Base-by-base conservation (phyloP, 768 basidiomycete genomes). In the Psilocybe cubensis region DNA sequence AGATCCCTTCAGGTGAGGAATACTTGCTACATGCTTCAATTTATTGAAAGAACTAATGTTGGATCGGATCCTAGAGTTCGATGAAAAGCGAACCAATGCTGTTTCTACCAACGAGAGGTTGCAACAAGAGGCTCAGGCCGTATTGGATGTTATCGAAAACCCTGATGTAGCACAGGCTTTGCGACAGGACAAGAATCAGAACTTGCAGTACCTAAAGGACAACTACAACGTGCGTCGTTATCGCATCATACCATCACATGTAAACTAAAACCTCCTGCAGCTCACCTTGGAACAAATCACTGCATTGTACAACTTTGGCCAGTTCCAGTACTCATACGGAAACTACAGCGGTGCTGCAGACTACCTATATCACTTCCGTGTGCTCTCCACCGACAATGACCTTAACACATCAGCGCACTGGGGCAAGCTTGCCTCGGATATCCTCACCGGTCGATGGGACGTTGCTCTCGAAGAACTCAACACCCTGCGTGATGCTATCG, bases 271-370 rank as follows among this genome's bases (percentile, higher is more conserved):
- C 17, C 35, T 21, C n/a, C 2, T 17, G 0, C 72, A 98, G 96
- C 86, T 99, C 56, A 94, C 91, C 14, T 79, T 95, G 58, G 95
- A 96, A 57, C 93, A 97, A 85, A 97, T 98, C 70, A 92, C 88
- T 41, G 92, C 92, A 1, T 79, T 99, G 8, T 98, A 99, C 80
- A 94, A 95, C 76, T 98, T 96, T 75, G 97, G 97, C 52, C 91
- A 98, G 70, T 98, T 96, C 79, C 96, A 97, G 76, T 99, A 94
- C 76, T 92, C 96, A n/a, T 93, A 93, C 72, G 97, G 97, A 42
- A 94, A 94, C 74, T 99, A 99, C 79, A 89, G 88, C 66, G 92
- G 92, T 47, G 95, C 97, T 14, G 95, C 96, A 46, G 94, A 98
- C 74, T 98, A 97, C 77, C 82, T 99, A 54, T 98, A 98, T 80